Conservation (phyloP, 345 rosid species). For the Eucalyptus erythrocorys region DNA sequence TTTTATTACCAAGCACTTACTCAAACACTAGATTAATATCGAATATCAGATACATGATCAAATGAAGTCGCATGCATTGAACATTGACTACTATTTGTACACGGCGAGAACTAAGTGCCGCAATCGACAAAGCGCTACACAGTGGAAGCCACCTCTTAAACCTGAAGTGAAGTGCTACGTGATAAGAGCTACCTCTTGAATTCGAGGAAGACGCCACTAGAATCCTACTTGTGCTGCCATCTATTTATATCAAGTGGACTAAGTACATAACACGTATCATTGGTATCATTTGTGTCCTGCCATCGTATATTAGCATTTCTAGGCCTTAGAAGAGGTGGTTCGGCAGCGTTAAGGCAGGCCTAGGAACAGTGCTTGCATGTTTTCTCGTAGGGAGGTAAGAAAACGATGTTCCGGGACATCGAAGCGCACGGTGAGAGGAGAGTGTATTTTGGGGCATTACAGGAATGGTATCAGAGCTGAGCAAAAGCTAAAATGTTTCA, state of each 20-base stretch:
- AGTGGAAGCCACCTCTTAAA: neutral
- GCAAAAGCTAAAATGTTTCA: neutral
- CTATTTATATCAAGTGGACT: neutral
- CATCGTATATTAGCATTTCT: neutral
- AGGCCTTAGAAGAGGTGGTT: neutral
- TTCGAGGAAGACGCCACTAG: neutral
- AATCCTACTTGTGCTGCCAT: neutral
- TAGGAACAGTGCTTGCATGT: neutral
- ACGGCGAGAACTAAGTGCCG: neutral
- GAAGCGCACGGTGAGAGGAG: neutral
- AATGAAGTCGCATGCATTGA: neutral
- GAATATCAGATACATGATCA: neutral
- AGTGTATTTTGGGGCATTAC: neutral
- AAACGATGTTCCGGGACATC: neutral
- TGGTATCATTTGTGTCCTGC: neutral
- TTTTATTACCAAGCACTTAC: neutral
- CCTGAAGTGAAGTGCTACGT: neutral
- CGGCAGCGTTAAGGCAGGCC: neutral
- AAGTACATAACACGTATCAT: neutral
- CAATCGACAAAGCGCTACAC: neutral
- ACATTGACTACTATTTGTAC: rapidly evolving
- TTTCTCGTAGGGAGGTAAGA: neutral
- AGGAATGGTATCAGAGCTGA: neutral
- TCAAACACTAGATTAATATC: neutral
- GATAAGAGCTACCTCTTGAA: neutral